Base-by-base conservation (phyloP, 2,329 filamentous ascomycete species). In the Neocatenulostroma microsporum region DNA sequence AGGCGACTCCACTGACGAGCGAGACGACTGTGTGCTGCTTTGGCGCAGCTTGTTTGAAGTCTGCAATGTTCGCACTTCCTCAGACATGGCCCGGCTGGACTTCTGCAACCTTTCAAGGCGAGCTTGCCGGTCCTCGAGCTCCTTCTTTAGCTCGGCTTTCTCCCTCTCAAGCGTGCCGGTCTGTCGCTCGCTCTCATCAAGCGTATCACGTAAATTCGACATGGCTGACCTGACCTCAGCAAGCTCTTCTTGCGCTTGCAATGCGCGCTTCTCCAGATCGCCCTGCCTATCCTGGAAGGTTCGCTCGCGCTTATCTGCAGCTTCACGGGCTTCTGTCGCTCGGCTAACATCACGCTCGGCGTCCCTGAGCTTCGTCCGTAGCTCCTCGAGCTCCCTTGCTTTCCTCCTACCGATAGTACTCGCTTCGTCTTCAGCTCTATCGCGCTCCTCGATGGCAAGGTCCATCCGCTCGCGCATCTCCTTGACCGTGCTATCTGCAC, bases 381-480 rank as follows among this genome's bases (percentile, higher is more conserved):
- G 68, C 49, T 96, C 89, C 57, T 96, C 91, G 3, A 85, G 70
- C 66, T 96, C 91, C 31, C 88, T 73, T 5, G 84, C 76, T 42
- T 81, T 80, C 28, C 84, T 76, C 35, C 89, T 74, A 10, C 82
- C 83, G 32, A 84, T 72, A 0, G 79, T 82, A 52, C 78, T 85
- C 3, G 86, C 80, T 62, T 96, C 88, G 45, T 96, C 88, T 61
- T 98, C 89, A 2, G 87, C 80, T 2, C 86, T 78, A 57, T 98
- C 91, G 13, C 91, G 78, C 61, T 98, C 91, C 58, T 95, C 88
- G n/a, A 94, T 74, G 0, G 88, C 88, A 1, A 84, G 72, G 53
- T 96, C 89, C 72, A 96, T 81, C 2, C 82, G 78, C 40, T 85
- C 79, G 36, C 85, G 82, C 79, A 94, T 91, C 47, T 96, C 89